phyloP scores from a whole-genome alignment of 192 early-diverging fungal genomes.

The Podila epicladia region DNA sequence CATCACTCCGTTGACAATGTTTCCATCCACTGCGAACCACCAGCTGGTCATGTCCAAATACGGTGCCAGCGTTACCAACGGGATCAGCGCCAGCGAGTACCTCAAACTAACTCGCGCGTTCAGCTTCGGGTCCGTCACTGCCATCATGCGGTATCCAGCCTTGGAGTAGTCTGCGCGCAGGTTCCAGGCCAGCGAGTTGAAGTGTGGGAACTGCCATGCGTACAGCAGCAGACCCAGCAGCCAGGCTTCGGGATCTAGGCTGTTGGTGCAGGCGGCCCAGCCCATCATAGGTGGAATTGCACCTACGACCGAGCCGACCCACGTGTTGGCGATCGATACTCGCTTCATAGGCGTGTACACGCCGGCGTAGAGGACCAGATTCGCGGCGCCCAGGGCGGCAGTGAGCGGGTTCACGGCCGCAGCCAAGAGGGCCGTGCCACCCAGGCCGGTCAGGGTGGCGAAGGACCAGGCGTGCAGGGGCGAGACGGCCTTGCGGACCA shows the following conservation, averaged over 20 bases:
- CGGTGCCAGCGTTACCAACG: constrained; percentile 66
- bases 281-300: constrained; percentile 99
- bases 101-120: constrained; percentile 90
- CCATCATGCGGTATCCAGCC: constrained; percentile 98
- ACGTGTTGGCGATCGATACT: constrained; percentile 93
- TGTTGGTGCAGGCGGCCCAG: constrained; percentile 89
- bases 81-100: constrained; percentile 80
- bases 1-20: constrained; percentile 82
- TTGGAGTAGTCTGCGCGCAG: constrained; percentile 94
- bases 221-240: constrained; percentile 85
- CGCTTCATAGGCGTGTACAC: constrained; percentile 96
- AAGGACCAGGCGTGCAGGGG: constrained; percentile 82
- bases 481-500: constrained; percentile 82
- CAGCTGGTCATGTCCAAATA: constrained; percentile 79
- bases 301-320: constrained; percentile 94
- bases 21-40: constrained; percentile 82
- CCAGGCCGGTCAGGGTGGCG: constrained; percentile 72
- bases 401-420: constrained; percentile 89
- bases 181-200: constrained; percentile 93
- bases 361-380: constrained; percentile 89
- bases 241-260: constrained; percentile 79
- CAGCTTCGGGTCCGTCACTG: constrained; percentile 84
- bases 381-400: constrained; percentile 81
- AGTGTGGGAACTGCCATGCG: constrained; percentile 99
- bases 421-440: constrained; percentile 71